These are phyloP conservation scores for Turritis glabra DNA, from an alignment of 345 rosid species.

Conservation along the genomic window DNA sequence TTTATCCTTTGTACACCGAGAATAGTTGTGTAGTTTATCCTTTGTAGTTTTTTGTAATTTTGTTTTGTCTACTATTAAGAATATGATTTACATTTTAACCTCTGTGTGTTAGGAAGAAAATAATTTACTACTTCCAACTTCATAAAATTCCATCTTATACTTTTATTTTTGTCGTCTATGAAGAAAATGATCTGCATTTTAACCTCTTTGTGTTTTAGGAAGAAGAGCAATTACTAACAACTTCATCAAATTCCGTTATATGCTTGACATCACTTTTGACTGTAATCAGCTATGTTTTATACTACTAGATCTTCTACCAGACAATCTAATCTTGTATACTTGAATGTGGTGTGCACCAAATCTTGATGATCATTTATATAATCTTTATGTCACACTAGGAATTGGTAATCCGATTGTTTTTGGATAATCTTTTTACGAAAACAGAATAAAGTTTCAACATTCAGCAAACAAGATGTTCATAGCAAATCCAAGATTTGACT, in stretches of 20 bases:
- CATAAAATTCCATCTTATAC: neutral
- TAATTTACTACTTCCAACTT: neutral
- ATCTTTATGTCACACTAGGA: neutral
- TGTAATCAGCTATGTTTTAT: neutral
- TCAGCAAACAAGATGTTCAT: slow-evolving; percentile 4
- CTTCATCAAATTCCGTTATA: neutral
- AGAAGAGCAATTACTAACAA: neutral
- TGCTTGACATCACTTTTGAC: neutral
- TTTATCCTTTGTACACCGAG: neutral
- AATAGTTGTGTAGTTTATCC: neutral
- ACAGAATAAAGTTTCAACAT: neutral
- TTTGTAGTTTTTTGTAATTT: neutral
- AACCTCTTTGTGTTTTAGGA: neutral
- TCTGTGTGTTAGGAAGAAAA: neutral
- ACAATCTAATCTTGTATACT: neutral
- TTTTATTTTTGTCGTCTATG: neutral
- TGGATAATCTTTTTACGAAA: neutral
- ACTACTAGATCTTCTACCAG: neutral
- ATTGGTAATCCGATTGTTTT: neutral
- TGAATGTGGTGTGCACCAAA: neutral
- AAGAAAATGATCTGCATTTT: neutral
- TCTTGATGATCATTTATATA: neutral
- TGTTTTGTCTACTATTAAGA: neutral
- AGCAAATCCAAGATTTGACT: neutral
- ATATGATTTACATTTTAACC: neutral